Base-by-base conservation (phyloP, 768 basidiomycete genomes). In the Leccinellum albellum region DNA sequence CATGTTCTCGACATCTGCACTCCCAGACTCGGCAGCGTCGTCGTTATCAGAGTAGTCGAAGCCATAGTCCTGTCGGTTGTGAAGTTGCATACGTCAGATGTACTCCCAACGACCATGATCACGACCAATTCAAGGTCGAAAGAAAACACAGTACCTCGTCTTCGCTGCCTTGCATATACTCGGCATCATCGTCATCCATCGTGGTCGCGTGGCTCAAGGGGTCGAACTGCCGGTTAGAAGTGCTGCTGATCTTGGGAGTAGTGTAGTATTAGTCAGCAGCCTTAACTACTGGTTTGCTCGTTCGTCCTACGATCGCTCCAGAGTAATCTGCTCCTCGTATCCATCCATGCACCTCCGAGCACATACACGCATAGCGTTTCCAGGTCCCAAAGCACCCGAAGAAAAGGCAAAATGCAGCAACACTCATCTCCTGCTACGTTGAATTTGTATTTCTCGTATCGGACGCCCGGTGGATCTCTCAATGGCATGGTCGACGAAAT, bases 21-120 rank as follows among this genome's bases (percentile, higher is more conserved):
- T 90, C 50, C 82, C 89, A 1, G 84, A 80, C 64, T 89, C 89
- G 55, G 91, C 85, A 28, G 82, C 90, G 28, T 90, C 90, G 33
- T 90, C 92, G 51, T 83, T 88, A 73, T 94, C 95, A 44, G 94
- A 95, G 74, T 98, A 99, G 73, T 94, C 92, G 72, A 98, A 98
- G 63, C 85, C 93, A 74, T 97, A 97, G 67, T 94, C 93, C 92
- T 94, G 68, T 56, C 35, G 28, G 57, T 68, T 21, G 57, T 8
- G 3, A 23, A n/a, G n/a, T n/a, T n/a, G n/a, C n/a, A n/a, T n/a
- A n/a, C n/a, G n/a, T n/a, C n/a, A n/a, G n/a, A 24, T 40, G 42
- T 23, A 29, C 20, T 50, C 59, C 13, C 40, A 23, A n/a, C 9
- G 26, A 37, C 17, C 53, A n/a, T 24, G 26, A 59, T 61, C 50